phyloP scores from a whole-genome alignment of 305 asterid genomes.

The Ilex paraguariensis region DNA sequence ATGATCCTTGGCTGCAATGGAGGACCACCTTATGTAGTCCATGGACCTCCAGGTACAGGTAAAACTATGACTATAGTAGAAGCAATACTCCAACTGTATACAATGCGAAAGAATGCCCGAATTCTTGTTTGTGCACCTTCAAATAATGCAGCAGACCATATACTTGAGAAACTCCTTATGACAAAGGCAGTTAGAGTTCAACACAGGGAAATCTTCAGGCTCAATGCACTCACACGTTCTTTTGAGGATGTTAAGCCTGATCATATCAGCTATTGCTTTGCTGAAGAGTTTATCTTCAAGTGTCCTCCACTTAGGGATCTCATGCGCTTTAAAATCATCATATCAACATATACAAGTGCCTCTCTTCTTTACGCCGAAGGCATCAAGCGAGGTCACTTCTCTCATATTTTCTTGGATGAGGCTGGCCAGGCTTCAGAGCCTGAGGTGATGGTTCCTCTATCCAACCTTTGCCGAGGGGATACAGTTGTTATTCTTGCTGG shows the following conservation, averaged over 20 bases:
- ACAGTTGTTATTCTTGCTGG: constrained; percentile 85
- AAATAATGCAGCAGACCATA: constrained; percentile 83
- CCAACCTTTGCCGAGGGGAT: constrained; percentile 42
- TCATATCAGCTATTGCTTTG: constrained; percentile 44
- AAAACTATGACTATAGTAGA: constrained; percentile 78
- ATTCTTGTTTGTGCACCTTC: constrained; percentile 95
- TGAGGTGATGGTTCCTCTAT: constrained; percentile 81
- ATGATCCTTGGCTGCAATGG: constrained; percentile 74
- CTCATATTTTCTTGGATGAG: constrained; percentile 85
- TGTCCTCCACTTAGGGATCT: constrained; percentile 56
- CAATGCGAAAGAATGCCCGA: constrained; percentile 24
- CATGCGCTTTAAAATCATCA: constrained; percentile 40
- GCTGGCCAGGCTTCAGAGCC: constrained; percentile 99
- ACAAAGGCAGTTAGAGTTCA: constrained; percentile 24
- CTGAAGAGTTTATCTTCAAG: constrained; percentile 43
- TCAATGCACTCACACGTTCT: constrained; percentile 75
- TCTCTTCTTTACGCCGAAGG: constrained; percentile 63
- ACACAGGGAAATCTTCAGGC: constrained; percentile 51
- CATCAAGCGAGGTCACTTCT: constrained; percentile 62
- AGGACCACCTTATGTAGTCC: constrained; percentile 77
- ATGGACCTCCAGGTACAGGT: constrained; percentile 99
- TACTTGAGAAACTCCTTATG: constrained; percentile 58
- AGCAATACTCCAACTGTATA: constrained; percentile 72
- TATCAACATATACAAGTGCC: constrained; percentile 80
- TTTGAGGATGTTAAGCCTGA: constrained; percentile 63